These are phyloP conservation scores for Cordyceps farinosa DNA, from an alignment of 2,329 filamentous ascomycete species.

Conservation along the genomic window DNA sequence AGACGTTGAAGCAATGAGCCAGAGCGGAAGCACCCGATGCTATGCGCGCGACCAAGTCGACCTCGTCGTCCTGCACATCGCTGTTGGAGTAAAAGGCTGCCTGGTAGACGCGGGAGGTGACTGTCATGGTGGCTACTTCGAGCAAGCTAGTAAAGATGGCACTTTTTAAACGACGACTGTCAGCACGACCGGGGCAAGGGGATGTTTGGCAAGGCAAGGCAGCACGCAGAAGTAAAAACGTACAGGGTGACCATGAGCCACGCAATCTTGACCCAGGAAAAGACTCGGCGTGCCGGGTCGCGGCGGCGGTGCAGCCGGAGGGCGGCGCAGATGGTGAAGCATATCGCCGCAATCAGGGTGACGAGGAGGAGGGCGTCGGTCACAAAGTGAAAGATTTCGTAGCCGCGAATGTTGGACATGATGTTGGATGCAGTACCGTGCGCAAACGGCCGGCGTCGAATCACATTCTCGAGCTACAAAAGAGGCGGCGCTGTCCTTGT, in stretches of 20 bases:
- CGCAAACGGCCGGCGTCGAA: constrained; percentile 10
- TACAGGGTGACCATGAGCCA: constrained; percentile 14
- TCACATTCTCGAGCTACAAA: constrained; percentile 9
- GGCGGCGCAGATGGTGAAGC: constrained; percentile 11
- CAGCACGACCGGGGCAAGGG: background rate
- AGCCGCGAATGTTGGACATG: constrained; percentile 2
- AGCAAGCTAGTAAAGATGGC: constrained; percentile 1
- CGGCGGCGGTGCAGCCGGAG: constrained; percentile 11
- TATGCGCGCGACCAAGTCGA: constrained; percentile 7
- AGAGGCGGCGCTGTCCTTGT: too few relatives aligned
- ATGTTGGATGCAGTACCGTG: constrained; percentile 12
- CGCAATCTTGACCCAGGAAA: constrained; percentile 17
- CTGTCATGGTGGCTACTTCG: background rate
- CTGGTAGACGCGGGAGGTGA: constrained; percentile 1
- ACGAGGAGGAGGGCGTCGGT: constrained; percentile 2
- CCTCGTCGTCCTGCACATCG: background rate
- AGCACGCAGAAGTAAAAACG: background rate
- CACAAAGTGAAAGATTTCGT: constrained; percentile 17
- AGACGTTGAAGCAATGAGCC: background rate
- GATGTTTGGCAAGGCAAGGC: background rate
- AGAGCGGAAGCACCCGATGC: background rate
- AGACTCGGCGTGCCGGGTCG: constrained; percentile 16
- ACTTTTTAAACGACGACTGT: background rate
- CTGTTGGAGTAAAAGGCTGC: background rate
- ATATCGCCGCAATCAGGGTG: constrained; percentile 14